Evolutionary conservation across 352 stramenopile genomes (phyloP).

Genomic region (Phytophthora hybrid): DNA sequence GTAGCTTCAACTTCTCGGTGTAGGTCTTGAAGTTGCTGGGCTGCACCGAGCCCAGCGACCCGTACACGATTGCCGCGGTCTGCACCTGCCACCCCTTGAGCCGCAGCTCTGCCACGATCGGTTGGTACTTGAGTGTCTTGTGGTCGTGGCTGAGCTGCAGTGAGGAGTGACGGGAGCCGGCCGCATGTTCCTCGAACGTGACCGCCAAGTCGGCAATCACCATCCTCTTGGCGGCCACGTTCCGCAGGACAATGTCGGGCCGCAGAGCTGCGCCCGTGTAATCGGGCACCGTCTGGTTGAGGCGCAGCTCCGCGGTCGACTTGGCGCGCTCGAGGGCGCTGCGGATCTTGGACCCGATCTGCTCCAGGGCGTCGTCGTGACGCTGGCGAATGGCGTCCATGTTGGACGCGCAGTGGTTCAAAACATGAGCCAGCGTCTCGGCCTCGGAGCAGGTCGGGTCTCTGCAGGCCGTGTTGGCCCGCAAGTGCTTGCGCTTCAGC

Average conservation of each 20-base stretch:
- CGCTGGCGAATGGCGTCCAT: constrained; percentile 11
- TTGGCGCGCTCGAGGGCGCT: neutral
- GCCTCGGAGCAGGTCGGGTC: neutral
- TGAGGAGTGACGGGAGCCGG: constrained; percentile 2
- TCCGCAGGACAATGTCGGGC: constrained; percentile 14
- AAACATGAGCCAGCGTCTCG: constrained; percentile 19
- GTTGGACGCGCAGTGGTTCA: constrained; percentile 24
- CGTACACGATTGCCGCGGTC: too few relatives aligned
- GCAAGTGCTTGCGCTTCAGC: constrained; percentile 12
- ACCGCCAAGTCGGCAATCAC: constrained; percentile 9
- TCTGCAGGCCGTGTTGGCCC: constrained; percentile 5
- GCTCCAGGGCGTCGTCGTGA: constrained; percentile 26
- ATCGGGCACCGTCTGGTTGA: constrained; percentile 24
- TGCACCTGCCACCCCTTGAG: too few relatives aligned
- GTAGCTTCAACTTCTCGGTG: too few relatives aligned
- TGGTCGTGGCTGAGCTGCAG: neutral
- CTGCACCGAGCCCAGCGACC: too few relatives aligned
- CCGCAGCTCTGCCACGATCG: too few relatives aligned
- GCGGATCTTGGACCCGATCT: constrained; percentile 14
- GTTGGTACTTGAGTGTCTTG: too few relatives aligned
- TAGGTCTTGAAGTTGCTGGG: too few relatives aligned
- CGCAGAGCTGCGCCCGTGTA: constrained; percentile 4
- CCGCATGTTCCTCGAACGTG: constrained; percentile 8
- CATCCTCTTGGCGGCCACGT: constrained; percentile 4
- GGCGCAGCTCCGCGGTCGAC: constrained; percentile 6